Evolutionary conservation across 108 stramenopile genomes (phyloP), one percentile per base, ranked within the genome.

Genomic region (Licmophora abbreviata): DNA sequence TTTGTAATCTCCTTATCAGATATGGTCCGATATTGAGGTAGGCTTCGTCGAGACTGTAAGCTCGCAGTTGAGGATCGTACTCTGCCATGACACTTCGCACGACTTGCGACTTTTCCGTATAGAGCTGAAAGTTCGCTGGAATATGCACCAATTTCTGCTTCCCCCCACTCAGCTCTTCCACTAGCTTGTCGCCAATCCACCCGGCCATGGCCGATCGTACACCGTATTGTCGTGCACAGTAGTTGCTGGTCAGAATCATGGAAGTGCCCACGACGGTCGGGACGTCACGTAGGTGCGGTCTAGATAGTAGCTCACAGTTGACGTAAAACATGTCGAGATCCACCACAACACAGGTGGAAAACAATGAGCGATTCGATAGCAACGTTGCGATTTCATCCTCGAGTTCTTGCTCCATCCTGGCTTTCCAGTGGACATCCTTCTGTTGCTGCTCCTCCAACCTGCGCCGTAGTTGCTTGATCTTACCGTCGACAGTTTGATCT

Each of bases 141-240:
- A 97, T 74, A 61, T 89, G 80, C 10, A 70, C 57, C 44, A 92
- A 44, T 29, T 51, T 38, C 42, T 83, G 73, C 18, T 60, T 71
- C 0, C 85, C 89, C 10, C 54, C 63, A 4, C 75, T 77, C n/a
- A 92, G 41, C 48, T 87, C 85, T 12, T 68, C 36, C 4, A 92
- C 89, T 9, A 94, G 59, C 48, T 79, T 78, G 54, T 85, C 72
- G 2, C 85, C 98, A 31, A 99, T 90, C 51, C 91, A 97, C 14
- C 95, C 95, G 0, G 96, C 94, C 98, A 99, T 97, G 14, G 96
- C 98, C n/a, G 83, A 77, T 1, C 98, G 76, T 17, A 99, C 98
- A 23, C 96, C 96, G 57, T 81, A 96, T 31, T 74, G 61, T 10
- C 98, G 43, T 1, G 98, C 98, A 6, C 58, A 63, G 54, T 99